These are phyloP conservation scores for Pichia deserticola DNA, from an alignment of 805 yeast species.

Conservation along the genomic window DNA sequence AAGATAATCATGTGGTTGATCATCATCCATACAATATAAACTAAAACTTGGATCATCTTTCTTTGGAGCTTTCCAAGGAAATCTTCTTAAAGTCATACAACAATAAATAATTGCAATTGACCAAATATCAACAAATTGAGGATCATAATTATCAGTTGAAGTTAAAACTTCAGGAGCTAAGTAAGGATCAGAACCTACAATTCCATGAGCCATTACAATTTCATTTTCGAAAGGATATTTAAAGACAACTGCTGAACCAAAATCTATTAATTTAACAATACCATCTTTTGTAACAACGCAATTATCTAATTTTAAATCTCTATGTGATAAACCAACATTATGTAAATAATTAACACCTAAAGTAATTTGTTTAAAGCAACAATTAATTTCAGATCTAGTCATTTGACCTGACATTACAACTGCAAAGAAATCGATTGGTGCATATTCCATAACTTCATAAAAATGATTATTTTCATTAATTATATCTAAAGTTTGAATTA, in stretches of 20 bases:
- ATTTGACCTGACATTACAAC: slow-evolving; percentile 82
- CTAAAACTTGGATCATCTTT: slow-evolving; percentile 62
- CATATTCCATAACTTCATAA: slow-evolving; percentile 79
- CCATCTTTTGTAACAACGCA: slow-evolving; percentile 74
- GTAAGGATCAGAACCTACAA: slow-evolving; percentile 83
- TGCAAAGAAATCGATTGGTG: slow-evolving; percentile 78
- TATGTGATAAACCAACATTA: slow-evolving; percentile 71
- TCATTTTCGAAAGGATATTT: slow-evolving; percentile 64
- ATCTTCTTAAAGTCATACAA: slow-evolving; percentile 78
- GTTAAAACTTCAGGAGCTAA: slow-evolving; percentile 74
- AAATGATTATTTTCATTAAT: slow-evolving; percentile 64
- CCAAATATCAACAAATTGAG: slow-evolving; percentile 78
- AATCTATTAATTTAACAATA: slow-evolving; percentile 70
- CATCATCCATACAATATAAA: slow-evolving; percentile 60
- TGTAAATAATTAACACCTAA: slow-evolving; percentile 71
- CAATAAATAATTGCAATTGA: slow-evolving; percentile 78
- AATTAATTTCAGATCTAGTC: slow-evolving; percentile 75
- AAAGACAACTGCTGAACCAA: slow-evolving; percentile 79
- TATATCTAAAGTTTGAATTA: slow-evolving; percentile 70
- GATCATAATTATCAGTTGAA: slow-evolving; percentile 53
- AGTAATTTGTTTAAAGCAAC: slow-evolving; percentile 68
- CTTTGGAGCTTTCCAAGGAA: slow-evolving; percentile 84
- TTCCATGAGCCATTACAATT: slow-evolving; percentile 58
- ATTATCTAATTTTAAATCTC: slow-evolving; percentile 77
- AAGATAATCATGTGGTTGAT: slow-evolving; percentile 66